Evolutionary conservation across 1,284 basidiomycete species (phyloP).

Genomic region (Moesziomyces antarcticus): DNA sequence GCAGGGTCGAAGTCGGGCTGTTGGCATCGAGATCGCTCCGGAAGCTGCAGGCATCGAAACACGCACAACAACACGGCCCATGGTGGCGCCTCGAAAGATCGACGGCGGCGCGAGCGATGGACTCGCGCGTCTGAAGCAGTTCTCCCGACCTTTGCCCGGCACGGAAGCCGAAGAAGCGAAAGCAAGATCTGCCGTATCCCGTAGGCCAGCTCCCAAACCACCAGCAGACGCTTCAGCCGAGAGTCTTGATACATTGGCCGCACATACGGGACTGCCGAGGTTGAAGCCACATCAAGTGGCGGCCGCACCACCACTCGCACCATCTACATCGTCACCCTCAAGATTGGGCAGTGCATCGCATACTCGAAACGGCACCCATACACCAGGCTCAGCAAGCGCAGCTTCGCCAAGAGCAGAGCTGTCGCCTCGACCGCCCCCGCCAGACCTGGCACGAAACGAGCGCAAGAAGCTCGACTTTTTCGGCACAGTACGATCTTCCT

Average conservation of each 20-base stretch:
- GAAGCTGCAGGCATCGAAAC: constrained; percentile 13
- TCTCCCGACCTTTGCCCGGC: constrained; percentile 8
- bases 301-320: constrained; percentile 16
- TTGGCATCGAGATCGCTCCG: constrained; percentile 26
- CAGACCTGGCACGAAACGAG: constrained; percentile 21
- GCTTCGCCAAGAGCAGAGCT: constrained; percentile 1
- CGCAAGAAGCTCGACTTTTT: constrained; percentile 41
- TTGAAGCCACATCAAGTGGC: constrained; percentile 30
- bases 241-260: neutral
- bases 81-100: constrained; percentile 41
- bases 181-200: neutral
- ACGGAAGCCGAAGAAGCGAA: constrained; percentile 6
- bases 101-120: constrained; percentile 26
- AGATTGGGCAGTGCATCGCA: neutral
- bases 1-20: constrained; percentile 28
- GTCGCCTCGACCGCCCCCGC: constrained; percentile 18
- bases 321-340: neutral
- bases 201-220: constrained; percentile 1
- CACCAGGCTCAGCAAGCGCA: neutral
- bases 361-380: neutral
- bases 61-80: constrained; percentile 20
- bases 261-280: constrained; percentile 6
- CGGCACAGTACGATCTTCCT: constrained; percentile 3
- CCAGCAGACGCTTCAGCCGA: neutral
- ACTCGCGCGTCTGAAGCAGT: constrained; percentile 19